A percentile compares a stretch with the other conserved stretches of the same genome.
phyloP scores from a whole-genome alignment of 768 basidiomycete species.

The Clitopilus hobsonii region DNA sequence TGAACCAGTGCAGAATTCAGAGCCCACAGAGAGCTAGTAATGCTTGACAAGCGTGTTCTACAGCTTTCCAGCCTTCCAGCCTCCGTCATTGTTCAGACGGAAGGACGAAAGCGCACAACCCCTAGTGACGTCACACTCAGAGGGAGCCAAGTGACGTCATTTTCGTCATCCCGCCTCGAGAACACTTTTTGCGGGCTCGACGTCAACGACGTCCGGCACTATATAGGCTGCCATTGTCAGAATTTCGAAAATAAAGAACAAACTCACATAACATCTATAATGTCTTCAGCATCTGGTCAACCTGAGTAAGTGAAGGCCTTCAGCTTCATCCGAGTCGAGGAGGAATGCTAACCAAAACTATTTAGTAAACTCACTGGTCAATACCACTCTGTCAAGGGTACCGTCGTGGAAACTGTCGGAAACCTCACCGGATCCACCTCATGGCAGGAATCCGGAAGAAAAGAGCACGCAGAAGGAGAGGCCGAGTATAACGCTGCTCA shows the following conservation, averaged over 20 bases:
- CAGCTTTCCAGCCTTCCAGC: too few species aligned
- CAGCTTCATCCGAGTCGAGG: neutral
- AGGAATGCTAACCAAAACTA: neutral
- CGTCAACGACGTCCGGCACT: neutral
- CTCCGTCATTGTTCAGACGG: too few species aligned
- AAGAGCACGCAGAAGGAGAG: constrained; percentile 50
- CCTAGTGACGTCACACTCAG: neutral
- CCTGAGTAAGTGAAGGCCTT: constrained; percentile 12
- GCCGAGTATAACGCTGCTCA: constrained; percentile 45
- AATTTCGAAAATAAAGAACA: neutral
- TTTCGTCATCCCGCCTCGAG: neutral
- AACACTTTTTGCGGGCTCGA: neutral
- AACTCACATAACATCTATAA: constrained; percentile 1
- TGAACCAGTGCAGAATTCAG: too few species aligned
- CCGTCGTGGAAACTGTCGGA: constrained; percentile 31
- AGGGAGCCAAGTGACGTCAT: neutral
- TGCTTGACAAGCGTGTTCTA: too few species aligned
- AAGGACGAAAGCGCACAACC: too few species aligned
- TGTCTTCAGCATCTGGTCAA: constrained; percentile 13
- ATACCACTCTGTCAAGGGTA: constrained; percentile 39
- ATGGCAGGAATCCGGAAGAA: constrained; percentile 44
- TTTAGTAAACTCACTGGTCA: constrained; percentile 38
- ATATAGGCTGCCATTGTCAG: neutral
- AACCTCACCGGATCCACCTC: constrained; percentile 40
- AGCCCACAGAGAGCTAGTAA: too few species aligned